Evolutionary conservation across 2,329 filamentous ascomycete genomes (phyloP), one percentile per base, ranked within the genome.

Genomic region (Dendrostoma leiphaemia): DNA sequence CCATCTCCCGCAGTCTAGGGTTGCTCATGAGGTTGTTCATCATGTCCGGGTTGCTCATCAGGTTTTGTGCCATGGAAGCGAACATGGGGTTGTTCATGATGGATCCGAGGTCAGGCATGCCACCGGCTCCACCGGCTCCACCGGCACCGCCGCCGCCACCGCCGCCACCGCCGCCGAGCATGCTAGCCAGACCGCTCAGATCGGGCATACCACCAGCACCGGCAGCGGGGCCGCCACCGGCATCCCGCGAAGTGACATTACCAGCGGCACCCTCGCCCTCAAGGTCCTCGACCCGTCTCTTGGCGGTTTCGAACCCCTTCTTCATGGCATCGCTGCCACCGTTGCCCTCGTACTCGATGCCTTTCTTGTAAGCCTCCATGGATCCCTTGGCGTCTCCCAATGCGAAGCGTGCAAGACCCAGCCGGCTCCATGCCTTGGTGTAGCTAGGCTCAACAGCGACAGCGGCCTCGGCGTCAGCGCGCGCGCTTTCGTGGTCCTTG

Each of bases 41-140:
- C 78, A 92, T 85, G 9, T 96, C 90, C 0, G 94, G 94, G 75
- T 99, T 97, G 74, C 85, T 90, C 94, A 97, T 97, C 52, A 99
- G 74, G 72, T 90, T 96, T 78, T 97, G 91, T 4, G 94, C 94
- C 91, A 97, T 97, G 75, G 83, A 89, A 48, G 91, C 85, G 75
- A 99, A 96, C 94, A 97, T 97, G 53, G 94, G 94, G 77, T 97
- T 99, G 78, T 79, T 91, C 91, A 97, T 96, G 70, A 99, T 86
- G 60, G 84, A 83, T 60, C 84, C 75, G 23, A 99, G 78, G 70
- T 97, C 93, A 12, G 92, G 91, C 89, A 96, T 94, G 51, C 90
- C 90, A 48, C 88, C 88, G 7, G 77, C 85, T 19, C 81, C 86
- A 5, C 82, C 86, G 9, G 74, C 83, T 24, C 74, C 79, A 17